Evolutionary conservation across 768 basidiomycete genomes (phyloP), one percentile per base, ranked within the genome.

Genomic region (Rhodotorula paludigena): DNA sequence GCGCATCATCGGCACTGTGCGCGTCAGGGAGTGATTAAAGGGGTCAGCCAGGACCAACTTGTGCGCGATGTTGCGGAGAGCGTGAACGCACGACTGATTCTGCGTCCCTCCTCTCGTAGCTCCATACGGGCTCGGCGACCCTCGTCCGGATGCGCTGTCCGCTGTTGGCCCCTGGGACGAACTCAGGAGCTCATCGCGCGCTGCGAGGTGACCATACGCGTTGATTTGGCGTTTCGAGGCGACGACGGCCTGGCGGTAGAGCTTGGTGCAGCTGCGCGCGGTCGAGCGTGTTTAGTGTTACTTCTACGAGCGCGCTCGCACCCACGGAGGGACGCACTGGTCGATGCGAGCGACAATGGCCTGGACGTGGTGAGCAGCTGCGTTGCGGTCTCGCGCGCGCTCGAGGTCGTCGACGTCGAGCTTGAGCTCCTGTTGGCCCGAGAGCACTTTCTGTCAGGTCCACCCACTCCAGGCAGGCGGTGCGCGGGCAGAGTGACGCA

Each of bases 371-470:
- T 81, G 75, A 86, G 78, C 66, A 82, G 84, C 67, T 75, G 77
- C 70, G 82, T 80, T 52, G 79, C 83, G 71, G 79, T 83, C 75
- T 82, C 83, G 58, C 18, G 83, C 84, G 57, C 81, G 82, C 75
- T 74, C 71, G 45, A 88, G 85, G 76, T 93, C 89, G 58, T 86
- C 90, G 36, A 89, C 83, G 45, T 85, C 79, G 32, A 88, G 77
- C 54, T 87, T 87, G 67, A 93, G 77, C 48, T 82, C 81, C 89
- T 90, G 66, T 63, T n/a, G 1, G 30, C 1, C 32, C n/a, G 1
- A 12, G 66, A 76, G 36, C 60, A 60, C 74, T 39, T 28, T 36
- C 28, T 7, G 16, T 51, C 1, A 41, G 55, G 10, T 39, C 23
- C 8, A 12, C 2, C 15, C 15, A 15, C 21, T 56, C 11, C n/a